phyloP scores from a whole-genome alignment of 2,329 filamentous ascomycete genomes.

The Diaporthe destruens region DNA sequence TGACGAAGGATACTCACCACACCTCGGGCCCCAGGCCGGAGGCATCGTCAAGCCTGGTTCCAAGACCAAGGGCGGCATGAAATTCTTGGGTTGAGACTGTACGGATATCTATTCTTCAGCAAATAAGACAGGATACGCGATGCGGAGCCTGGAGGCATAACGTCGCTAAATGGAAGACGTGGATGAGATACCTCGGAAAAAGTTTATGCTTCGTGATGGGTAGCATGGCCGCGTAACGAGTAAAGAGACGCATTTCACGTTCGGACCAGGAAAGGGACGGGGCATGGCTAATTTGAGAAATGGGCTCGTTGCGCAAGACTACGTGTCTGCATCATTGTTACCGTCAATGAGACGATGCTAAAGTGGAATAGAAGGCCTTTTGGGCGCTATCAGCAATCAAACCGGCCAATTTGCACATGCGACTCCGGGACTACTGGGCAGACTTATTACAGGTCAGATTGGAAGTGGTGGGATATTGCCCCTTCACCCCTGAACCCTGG shows the following conservation, averaged over 20 bases:
- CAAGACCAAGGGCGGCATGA: slow-evolving; percentile 76
- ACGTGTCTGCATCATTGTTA: neutral
- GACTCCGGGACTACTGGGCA: slow-evolving; percentile 8
- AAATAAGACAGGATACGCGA: neutral
- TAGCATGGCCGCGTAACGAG: neutral
- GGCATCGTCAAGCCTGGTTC: slow-evolving; percentile 73
- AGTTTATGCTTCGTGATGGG: neutral
- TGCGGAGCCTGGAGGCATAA: neutral
- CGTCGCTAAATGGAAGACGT: neutral
- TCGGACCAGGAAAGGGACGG: neutral
- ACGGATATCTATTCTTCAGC: neutral
- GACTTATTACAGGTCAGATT: neutral
- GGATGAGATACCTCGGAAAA: neutral
- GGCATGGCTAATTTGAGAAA: neutral
- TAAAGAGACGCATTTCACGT: neutral
- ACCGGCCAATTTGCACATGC: slow-evolving; percentile 8
- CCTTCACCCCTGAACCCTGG: slow-evolving; percentile 25
- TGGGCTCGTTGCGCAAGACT: slow-evolving; percentile 4
- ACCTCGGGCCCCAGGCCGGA: slow-evolving; percentile 61
- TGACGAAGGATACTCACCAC: slow-evolving; percentile 60
- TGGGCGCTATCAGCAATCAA: neutral
- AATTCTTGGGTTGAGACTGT: slow-evolving; percentile 65
- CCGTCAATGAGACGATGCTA: slow-evolving; percentile 11
- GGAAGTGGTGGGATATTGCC: slow-evolving; percentile 13
- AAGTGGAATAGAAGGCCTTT: slow-evolving; percentile 13